phyloP scores from a whole-genome alignment of 352 stramenopile species.

The Pythium vanterpoolii region DNA sequence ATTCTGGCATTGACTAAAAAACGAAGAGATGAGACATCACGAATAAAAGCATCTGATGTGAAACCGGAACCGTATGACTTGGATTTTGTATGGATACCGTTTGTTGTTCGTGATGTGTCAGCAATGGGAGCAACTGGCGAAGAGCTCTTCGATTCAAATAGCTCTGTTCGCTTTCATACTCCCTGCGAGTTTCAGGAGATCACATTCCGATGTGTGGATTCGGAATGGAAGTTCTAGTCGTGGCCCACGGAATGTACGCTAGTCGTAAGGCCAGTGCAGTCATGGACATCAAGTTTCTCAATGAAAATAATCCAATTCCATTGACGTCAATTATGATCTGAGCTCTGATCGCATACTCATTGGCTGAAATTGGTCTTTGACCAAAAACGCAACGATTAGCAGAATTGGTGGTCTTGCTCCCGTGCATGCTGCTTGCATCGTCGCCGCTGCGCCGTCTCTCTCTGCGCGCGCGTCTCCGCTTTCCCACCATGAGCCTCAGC shows the following conservation, averaged over 20 bases:
- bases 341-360: too few relatives aligned
- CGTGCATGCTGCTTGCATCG: neutral
- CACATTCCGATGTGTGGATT: too few relatives aligned
- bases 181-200: too few relatives aligned
- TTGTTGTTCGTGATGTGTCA: neutral
- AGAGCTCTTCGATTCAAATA: too few relatives aligned
- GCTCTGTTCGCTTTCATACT: too few relatives aligned
- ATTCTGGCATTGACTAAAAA: neutral
- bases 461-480: neutral
- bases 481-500: neutral
- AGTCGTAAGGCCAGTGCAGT: too few relatives aligned
- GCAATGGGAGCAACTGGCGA: neutral
- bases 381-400: neutral
- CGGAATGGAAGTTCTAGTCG: too few relatives aligned
- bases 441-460: neutral
- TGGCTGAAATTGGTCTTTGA: neutral
- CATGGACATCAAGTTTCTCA: too few relatives aligned
- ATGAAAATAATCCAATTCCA: too few relatives aligned
- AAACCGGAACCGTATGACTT: too few relatives aligned
- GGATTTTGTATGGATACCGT: neutral
- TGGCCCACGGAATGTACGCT: too few relatives aligned
- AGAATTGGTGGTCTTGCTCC: neutral
- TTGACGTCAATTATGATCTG: too few relatives aligned
- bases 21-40: neutral
- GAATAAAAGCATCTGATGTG: neutral